Evolutionary conservation across 1,284 basidiomycete species (phyloP), one percentile per base, ranked within the genome.

Genomic region (Coniferiporia sulphurascens): DNA sequence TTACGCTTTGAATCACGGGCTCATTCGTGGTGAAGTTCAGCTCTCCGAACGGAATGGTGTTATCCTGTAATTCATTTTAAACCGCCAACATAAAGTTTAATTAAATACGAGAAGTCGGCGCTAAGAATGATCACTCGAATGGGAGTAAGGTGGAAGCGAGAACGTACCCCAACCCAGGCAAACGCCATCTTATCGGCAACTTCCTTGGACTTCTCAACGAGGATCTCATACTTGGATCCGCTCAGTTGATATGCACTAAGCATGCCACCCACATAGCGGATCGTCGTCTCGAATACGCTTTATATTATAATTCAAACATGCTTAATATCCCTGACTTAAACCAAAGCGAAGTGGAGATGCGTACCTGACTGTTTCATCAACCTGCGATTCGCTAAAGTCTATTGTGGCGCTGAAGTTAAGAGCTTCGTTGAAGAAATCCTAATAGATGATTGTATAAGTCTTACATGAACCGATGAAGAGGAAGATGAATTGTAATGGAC

Each of bases 201-300:
- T 65, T 88, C 75, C 68, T 83, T 79, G 0, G 91, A 88, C 66
- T 87, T 84, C 19, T 81, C 70, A 2, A 91, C 72, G 44, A 91
- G 73, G 9, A 74, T 68, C 0, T 74, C 72, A 62, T 80, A 73
- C 58, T 82, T 68, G 67, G 83, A 72, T 9, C 84, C 85, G 49
- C 85, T 89, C 21, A 97, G 79, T 69, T 96, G 93, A 70, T 91
- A 95, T 1, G 93, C 87, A 52, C 88, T 89, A 27, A 97, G 70
- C 38, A 86, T 72, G 3, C 84, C 84, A 8, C 78, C 87, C 1
- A 88, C 69, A 78, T 82, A 94, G 15, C 94, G 89, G 63, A 97
- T 97, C 0, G 86, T 90, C 93, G 77, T 41, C 15, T 41, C 38
- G 15, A 41, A 41, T 3, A 56, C 89, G 44, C 52, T 59, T 88